These are phyloP conservation scores for Trichoderma atrobrunneum DNA, from an alignment of 2,329 filamentous ascomycete genomes.

Conservation along the genomic window DNA sequence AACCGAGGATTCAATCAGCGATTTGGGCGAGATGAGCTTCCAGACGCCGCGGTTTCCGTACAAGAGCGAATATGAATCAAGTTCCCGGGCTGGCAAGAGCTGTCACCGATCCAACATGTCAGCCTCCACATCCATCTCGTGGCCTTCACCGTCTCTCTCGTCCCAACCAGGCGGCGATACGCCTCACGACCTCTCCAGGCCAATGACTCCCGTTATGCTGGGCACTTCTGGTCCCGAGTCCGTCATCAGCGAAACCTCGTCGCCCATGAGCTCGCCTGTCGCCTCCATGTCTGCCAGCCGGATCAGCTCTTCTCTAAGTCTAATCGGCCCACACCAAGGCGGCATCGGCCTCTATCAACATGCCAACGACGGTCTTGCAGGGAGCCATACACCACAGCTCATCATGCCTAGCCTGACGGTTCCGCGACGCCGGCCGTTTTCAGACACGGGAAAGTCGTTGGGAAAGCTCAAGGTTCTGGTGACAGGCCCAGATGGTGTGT, in stretches of 20 bases:
- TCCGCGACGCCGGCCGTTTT: conserved; percentile 85
- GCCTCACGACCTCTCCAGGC: conserved; percentile 26
- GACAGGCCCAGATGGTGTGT: conserved; percentile 70
- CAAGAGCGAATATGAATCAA: conserved; percentile 1
- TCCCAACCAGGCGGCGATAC: conserved; percentile 18
- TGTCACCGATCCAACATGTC: conserved; percentile 16
- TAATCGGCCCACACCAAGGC: conserved; percentile 24
- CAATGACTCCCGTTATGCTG: conserved; percentile 29
- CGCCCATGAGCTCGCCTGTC: conserved; percentile 50
- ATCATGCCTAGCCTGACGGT: conserved; percentile 97
- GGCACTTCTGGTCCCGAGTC: conserved; percentile 31
- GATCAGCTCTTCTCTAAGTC: conserved; percentile 27
- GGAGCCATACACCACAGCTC: conserved; percentile 63
- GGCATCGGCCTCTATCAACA: conserved; percentile 20
- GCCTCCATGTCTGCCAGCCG: conserved; percentile 39
- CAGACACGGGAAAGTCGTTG: conserved; percentile 76
- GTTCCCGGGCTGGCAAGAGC: neutral
- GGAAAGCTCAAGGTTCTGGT: conserved; percentile 88
- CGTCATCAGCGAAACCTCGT: conserved; percentile 48
- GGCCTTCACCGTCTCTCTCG: conserved; percentile 17
- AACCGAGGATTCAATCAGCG: conserved; percentile 34
- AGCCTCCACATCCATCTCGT: conserved; percentile 14
- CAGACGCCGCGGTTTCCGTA: conserved; percentile 1
- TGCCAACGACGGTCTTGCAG: neutral
- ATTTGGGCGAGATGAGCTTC: conserved; percentile 21